Base-by-base conservation (phyloP, 164 flowering plant species). In the Annona cherimola region DNA sequence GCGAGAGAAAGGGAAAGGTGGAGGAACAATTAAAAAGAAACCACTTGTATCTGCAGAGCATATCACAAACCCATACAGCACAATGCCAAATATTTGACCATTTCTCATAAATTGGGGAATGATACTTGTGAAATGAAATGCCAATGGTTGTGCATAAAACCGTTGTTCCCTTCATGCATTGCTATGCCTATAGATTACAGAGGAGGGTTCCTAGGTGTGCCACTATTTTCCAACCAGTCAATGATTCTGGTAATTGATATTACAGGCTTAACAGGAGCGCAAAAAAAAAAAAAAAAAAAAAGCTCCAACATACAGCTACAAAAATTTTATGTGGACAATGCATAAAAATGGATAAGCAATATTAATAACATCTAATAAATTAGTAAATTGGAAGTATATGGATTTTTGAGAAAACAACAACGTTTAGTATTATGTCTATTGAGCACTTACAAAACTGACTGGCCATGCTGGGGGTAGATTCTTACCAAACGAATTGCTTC, bases 401-500 rank as follows among this genome's bases (percentile, higher is more conserved):
- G 12, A 62, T 20, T 39, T 65, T 65, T 9, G 41, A 12, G 54
- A 66, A 66, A 54, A 43, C n/a, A 26, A 26, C 35, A 26, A 26
- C 35, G 41, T 3, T 44, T 35, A 64, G 45, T 3, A 12, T 66
- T 45, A 66, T 44, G 69, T 11, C 35, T 26, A 26, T 26, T 26
- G 35, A 26, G 35, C 69, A 45, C 69, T 18, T 44, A 66, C 18
- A 66, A 41, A 26, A 66, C 26, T 42, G 54, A 66, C 43, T 12
- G 43, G 69, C n/a, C 14, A 42, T 44, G 9, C 12, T 66, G 6
- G 69, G 11, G 45, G 43, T 59, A 12, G 69, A 45, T 45, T 67
- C 83, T 79, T 84, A 95, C 99, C 97, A 95, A 81, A 68, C 98
- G 99, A 75, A 95, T 85, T 66, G 93, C 99, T 83, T 95, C 98